Conservation (phyloP, 129 eudicot genomes). For the Tagetes patula region DNA sequence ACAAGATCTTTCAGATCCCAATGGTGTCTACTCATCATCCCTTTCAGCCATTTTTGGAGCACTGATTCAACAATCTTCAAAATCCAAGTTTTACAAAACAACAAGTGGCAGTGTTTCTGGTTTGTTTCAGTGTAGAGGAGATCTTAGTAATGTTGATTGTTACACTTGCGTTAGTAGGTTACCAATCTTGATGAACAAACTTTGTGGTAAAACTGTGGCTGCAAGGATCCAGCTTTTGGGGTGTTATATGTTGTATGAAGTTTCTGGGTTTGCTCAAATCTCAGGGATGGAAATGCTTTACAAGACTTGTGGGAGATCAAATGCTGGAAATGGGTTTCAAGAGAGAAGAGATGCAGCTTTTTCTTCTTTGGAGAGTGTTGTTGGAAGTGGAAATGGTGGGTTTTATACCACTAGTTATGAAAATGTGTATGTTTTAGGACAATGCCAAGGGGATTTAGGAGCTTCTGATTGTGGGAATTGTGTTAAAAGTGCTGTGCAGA, state of each 20-base stretch:
- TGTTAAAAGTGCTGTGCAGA: conserved; percentile 75
- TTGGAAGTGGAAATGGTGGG: conserved; percentile 39
- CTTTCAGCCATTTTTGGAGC: conserved; percentile 72
- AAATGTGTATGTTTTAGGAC: conserved; percentile 68
- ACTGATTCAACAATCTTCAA: conserved; percentile 73
- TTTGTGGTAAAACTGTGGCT: conserved; percentile 72
- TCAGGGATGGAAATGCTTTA: conserved; percentile 77
- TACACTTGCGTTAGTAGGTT: conserved; percentile 68
- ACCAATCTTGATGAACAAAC: conserved; percentile 72
- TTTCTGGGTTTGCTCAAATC: conserved; percentile 69
- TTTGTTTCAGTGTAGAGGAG: conserved; percentile 88
- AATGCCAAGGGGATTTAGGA: conserved; percentile 88
- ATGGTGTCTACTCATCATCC: conserved; percentile 67
- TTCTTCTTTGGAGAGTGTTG: conserved; percentile 46
- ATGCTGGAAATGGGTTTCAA: conserved; percentile 56
- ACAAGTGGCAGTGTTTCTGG: conserved; percentile 63
- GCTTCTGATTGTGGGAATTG: conserved; percentile 71
- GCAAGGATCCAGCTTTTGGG: conserved; percentile 85
- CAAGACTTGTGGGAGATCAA: conserved; percentile 68
- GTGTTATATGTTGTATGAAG: conserved; percentile 80
- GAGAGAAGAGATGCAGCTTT: conserved; percentile 67
- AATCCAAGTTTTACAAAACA: conserved; percentile 67
- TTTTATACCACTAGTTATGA: conserved; percentile 63
- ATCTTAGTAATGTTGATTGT: conserved; percentile 65
- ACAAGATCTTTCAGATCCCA: conserved; percentile 73